Evolutionary conservation across 2,329 filamentous ascomycete genomes (phyloP), one percentile per base, ranked within the genome.

Genomic region (Exophiala xenobiotica): DNA sequence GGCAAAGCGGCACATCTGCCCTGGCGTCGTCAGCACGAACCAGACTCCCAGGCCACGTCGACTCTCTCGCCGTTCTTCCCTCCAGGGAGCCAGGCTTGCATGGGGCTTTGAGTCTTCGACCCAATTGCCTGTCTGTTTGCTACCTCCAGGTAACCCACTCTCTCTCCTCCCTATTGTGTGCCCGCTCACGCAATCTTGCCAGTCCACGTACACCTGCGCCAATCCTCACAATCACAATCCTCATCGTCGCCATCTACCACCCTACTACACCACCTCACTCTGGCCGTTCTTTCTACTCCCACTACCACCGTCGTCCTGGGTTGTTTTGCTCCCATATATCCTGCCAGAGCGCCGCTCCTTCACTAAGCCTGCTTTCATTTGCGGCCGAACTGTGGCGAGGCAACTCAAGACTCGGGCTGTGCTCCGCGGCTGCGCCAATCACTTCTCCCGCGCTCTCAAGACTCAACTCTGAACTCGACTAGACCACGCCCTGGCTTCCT

Each of bases 351-450:
- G n/a, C n/a, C 49, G 40, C 53, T 52, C 37, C 44, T 29, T 39
- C 41, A 26, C 18, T 26, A 35, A 41, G 18, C 31, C 31, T 35
- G 12, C 31, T 6, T 35, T 8, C 18, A 16, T 35, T 35, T 45
- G 27, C 31, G 16, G 48, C 35, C 53, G 40, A 40, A 56, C 43
- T 56, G 53, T 56, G 53, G 53, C 53, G 49, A 52, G 53, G 53
- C 53, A 53, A 35, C 46, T 24, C 38, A 20, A 40, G 43, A 49
- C 39, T 45, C 49, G 53, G n/a, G 53, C 53, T 56, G 53, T 56
- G 53, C 53, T 54, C 51, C 46, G 22, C 41, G 38, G 45, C 49
- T 51, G 49, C 49, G 53, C 51, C 53, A 53, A 49, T 46, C 46
- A 46, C 51, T 45, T 46, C 53, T 27, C 24, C 16, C 40, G 38